Base-by-base conservation (phyloP, 2,329 filamentous ascomycete species). In the Ceratocystis colombiana region DNA sequence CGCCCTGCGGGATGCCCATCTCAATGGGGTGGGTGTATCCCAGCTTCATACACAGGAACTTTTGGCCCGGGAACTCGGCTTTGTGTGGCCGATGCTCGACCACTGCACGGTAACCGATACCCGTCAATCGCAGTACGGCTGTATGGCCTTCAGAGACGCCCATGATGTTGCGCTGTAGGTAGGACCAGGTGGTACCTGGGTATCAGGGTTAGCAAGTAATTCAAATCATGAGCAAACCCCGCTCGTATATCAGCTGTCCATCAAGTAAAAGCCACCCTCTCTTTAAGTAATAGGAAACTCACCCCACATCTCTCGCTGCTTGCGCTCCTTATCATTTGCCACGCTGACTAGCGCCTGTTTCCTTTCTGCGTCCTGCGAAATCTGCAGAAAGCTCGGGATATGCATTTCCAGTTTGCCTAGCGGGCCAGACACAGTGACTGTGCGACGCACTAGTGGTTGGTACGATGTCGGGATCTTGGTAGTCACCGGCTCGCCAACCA, bases 271-370 rank as follows among this genome's bases (percentile, higher is more conserved):
- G n/a, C 46, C 30, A 64, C 28, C 30, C 17, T n/a, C 64, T 20
- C 65, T 6, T 2, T 7, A 41, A 45, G 41, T 28, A 66, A n/a
- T 50, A 28, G 55, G 37, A 57, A 65, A 75, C 76, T 65, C 71
- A 96, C 93, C 94, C 94, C 94, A 97, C 92, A 97, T 97, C 76
- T 89, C 89, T 74, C 87, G 87, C 77, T 97, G 93, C 69, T 89
- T 80, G 77, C 86, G 87, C 64, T 84, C 76, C 20, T 84, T 78
- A 20, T 79, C 76, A 75, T 97, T 83, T 72, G 86, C 76, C 10
- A 99, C 84, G 66, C 80, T 84, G 70, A 99, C 77, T 41, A 80
- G 80, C 10, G 87, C 84, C 72, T 86, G 88, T 70, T 82, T 80
- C 33, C 80, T 77, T 63, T 80, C 80, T 22, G 78, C 74, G 73